Evolutionary conservation across 225 moss, liverwort and hornwort genomes (phyloP), one percentile per base, ranked within the genome.

Genomic region (Bryoerythrophyllum caledonicum): DNA sequence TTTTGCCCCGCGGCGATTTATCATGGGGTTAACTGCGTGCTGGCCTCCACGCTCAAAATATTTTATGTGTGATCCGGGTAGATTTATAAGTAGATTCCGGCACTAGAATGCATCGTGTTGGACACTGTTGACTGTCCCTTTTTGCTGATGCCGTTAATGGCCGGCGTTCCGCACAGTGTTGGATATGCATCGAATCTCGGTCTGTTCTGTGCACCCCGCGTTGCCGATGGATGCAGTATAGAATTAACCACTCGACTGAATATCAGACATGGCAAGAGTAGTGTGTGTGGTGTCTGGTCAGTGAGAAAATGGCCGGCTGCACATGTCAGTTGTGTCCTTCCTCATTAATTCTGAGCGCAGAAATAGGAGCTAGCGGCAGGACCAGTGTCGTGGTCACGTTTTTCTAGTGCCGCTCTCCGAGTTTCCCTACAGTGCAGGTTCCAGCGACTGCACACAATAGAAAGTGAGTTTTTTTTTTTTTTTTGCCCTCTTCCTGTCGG

Each of bases 381-480:
- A 43, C 5, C 34, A 58, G n/a, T n/a, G 10, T 25, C 0, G 17
- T 25, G 57, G 41, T 38, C 58, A 71, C 71, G 59, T 71, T 71
- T 71, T 59, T 23, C 59, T 68, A 71, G 41, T 63, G 63, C 68
- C 14, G 13, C 69, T 32, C 65, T 26, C 26, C 21, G 54, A 49
- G 32, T 20, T 68, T 24, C 21, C 69, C 49, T 49, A 19, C 49
- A 49, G 6, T 15, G 34, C 23, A 9, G 8, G 62, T 34, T 68
- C 52, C 0, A 68, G 53, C 27, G 26, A 49, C 28, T 25, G 15
- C 35, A 24, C 46, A 27, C 48, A 16, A 41, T 15, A 10, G 66
- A 21, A 6, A 0, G 53, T 13, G 35, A n/a, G 20, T 6, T 34
- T 34, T 30, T 30, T 34, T 34, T n/a, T n/a, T n/a, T n/a, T n/a